Evolutionary conservation across 2,329 filamentous ascomycete genomes (phyloP), one percentile per base, ranked within the genome.

Genomic region (Colletotrichum sp.): DNA sequence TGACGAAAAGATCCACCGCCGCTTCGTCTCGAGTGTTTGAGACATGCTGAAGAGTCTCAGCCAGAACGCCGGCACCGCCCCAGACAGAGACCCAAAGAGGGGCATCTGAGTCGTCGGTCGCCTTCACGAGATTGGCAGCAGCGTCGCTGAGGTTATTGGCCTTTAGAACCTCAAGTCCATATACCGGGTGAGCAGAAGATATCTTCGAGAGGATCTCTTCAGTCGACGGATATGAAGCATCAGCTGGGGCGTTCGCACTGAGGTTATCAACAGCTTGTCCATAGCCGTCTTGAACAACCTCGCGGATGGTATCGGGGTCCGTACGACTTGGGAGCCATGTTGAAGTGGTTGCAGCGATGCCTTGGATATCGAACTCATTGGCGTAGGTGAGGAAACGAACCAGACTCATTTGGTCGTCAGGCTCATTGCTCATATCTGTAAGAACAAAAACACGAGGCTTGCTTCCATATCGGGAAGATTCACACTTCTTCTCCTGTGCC

Each of bases 1-100:
- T 77, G 5, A 84, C 80, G 25, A 90, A 82, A 0, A 71, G 72
- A 0, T 82, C 79, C 1, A 84, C 80, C 0, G 87, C 84, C 49
- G 8, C 78, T 75, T 34, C 80, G 65, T 78, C 78, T 78, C 13
- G 79, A 19, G 80, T 78, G 52, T 85, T 82, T 27, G 83, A 82
- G 44, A 88, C 83, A 19, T 87, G 81, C 25, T 85, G 80, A 11
- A 91, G 83, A 2, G 86, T 87, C 69, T 89, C 85, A 4, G 89
- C 89, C 5, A 91, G 85, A 2, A 87, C 85, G 71, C 90, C 90
- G 16, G 87, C 86, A 13, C 89, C 89, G 8, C 89, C 89, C 89
- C 89, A 91, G 78, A 83, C 84, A 1, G 90, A 83, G 8, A 90
- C 82, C 87, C 88, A 91, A 4, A 91, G 84, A 5, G 88, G 88